Evolutionary conservation across 1,139 yeast genomes (phyloP).

Genomic region (Spathaspora sp.): DNA sequence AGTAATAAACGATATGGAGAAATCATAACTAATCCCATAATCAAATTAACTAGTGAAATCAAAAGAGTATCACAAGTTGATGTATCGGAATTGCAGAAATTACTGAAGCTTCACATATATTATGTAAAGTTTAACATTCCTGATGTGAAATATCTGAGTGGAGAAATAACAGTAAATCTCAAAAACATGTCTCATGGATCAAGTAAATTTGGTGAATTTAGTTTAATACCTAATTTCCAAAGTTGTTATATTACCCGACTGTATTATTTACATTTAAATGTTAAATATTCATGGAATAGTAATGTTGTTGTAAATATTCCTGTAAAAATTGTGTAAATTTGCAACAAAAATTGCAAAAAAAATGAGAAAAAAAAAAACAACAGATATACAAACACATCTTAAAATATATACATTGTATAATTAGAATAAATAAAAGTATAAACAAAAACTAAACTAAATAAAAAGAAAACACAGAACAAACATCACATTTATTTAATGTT

Average conservation of each 20-base stretch:
- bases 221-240: conserved; percentile 39
- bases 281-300: conserved; percentile 17
- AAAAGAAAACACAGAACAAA: too few relatives aligned
- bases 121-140: not conserved
- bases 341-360: not conserved
- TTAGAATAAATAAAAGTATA: conserved; percentile 8
- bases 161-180: not conserved
- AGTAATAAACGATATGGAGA: conserved; percentile 18
- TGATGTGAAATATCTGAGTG: not conserved
- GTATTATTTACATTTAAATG: conserved; percentile 30
- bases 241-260: conserved; percentile 32
- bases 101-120: not conserved
- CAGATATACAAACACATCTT: not conserved
- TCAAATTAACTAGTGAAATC: conserved; percentile 17
- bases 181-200: not conserved
- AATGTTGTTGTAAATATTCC: conserved; percentile 8
- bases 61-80: conserved; percentile 7
- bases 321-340: conserved; percentile 1
- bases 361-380: not conserved
- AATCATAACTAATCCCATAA: conserved; percentile 22
- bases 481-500: conserved; percentile 26
- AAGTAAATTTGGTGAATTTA: conserved; percentile 15
- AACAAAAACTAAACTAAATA: not conserved
- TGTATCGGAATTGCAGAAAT: not conserved
- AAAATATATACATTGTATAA: conserved; percentile 6